Evolutionary conservation across 768 basidiomycete species (phyloP), one percentile per base, ranked within the genome.

Genomic region (Lyophyllum semitale): DNA sequence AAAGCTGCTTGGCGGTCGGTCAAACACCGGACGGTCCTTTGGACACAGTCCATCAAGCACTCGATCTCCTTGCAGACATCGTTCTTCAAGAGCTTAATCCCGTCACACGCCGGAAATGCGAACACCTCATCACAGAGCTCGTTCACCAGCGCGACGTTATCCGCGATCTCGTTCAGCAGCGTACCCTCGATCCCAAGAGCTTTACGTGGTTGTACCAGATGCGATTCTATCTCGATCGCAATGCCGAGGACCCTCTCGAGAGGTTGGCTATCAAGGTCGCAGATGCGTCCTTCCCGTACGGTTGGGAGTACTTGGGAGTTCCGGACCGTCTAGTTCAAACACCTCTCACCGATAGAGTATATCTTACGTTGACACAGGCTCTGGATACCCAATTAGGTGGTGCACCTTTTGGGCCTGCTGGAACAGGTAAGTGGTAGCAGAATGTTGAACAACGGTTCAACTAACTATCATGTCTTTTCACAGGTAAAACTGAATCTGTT

Each of bases 401-500:
- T 22, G 88, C 97, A 30, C 97, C 97, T 3, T 99, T 99, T 68
- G 97, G 97, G 17, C 97, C 97, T 47, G 97, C 97, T 18, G 97
- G 97, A 70, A 98, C 96, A 54, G 95, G 94, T 87, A 59, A 63
- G 76, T 62, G 51, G 30, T 45, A 35, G 30, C 6, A 20, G 13
- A 25, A 37, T 58, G 37, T 27, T 13, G 25, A 22, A 30, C 32
- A 29, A 50, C 53, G 55, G n/a, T n/a, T n/a, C 49, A 51, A 57
- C 23, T 55, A 57, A 12, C 56, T 52, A 13, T 26, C 15, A 54
- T 40, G 41, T 50, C 41, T 15, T 41, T 30, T 18, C 33, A 44
- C 62, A 93, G 94, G 95, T 27, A 99, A 99, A 77, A 99, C 97
- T 0, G 97, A 99, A 73, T 98, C 97, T 1, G 97, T 99, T 68